Conservation (phyloP, 2,329 filamentous ascomycete species). For the Chlorencoelia australis region DNA sequence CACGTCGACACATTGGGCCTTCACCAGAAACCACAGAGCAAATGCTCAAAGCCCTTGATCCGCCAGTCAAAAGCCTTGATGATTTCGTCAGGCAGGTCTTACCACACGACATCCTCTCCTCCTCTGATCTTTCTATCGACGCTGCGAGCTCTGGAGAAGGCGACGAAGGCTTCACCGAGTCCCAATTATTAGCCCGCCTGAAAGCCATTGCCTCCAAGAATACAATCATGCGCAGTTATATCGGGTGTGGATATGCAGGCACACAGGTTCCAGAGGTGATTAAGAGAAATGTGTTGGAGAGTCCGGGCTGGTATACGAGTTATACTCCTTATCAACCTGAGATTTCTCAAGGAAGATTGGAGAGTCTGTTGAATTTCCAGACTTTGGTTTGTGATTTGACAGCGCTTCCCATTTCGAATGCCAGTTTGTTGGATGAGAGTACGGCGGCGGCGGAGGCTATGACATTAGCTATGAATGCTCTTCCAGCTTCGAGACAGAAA, state of each 20-base stretch:
- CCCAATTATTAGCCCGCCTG: conserved; percentile 43
- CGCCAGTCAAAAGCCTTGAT: conserved; percentile 63
- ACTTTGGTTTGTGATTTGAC: conserved; percentile 86
- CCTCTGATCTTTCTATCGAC: conserved; percentile 49
- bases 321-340: conserved; percentile 97
- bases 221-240: conserved; percentile 55
- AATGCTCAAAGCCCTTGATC: conserved; percentile 75
- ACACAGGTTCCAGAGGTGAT: conserved; percentile 85
- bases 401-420: conserved; percentile 78
- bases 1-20: conserved; percentile 80
- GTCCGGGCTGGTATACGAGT: conserved; percentile 94
- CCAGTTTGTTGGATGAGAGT: conserved; percentile 80
- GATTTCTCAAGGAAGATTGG: conserved; percentile 88
- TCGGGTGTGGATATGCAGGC: conserved; percentile 80
- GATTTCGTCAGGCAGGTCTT: conserved; percentile 79
- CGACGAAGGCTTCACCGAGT: conserved; percentile 39
- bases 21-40: conserved; percentile 55
- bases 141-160: conserved; percentile 27
- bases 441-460: conserved; percentile 93
- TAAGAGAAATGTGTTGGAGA: conserved; percentile 85
- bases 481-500: conserved; percentile 63
- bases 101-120: conserved; percentile 66
- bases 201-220: conserved; percentile 48
- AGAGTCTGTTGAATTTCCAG: conserved; percentile 92
- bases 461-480: conserved; percentile 76